A percentile compares a stretch with the other conserved stretches of the same genome.
These are phyloP conservation scores for Diaporthe helianthi DNA, from an alignment of 2,329 filamentous ascomycete species.

Conservation along the genomic window DNA sequence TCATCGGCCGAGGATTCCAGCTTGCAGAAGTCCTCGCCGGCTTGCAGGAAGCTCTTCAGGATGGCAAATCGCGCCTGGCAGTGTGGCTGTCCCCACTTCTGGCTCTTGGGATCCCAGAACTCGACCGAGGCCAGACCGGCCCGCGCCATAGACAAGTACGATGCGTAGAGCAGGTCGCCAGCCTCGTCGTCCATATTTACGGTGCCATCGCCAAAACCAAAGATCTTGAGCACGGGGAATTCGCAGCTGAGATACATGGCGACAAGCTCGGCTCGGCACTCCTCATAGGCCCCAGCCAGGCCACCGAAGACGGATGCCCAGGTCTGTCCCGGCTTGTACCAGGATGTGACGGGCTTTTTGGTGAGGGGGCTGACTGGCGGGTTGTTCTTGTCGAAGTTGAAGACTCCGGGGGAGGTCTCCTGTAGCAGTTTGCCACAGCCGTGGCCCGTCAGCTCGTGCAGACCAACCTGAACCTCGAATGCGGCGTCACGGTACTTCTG, in stretches of 20 bases:
- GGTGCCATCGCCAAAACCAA: constrained; percentile 84
- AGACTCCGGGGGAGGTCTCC: constrained; percentile 81
- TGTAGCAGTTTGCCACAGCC: constrained; percentile 94
- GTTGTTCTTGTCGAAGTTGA: constrained; percentile 86
- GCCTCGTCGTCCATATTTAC: constrained; percentile 76
- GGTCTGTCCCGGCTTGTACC: constrained; percentile 94
- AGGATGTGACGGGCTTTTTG: constrained; percentile 78
- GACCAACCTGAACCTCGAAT: constrained; percentile 94
- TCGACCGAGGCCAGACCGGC: constrained; percentile 89
- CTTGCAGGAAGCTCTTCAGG: constrained; percentile 82
- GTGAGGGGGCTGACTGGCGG: constrained; percentile 84
- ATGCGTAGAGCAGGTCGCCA: constrained; percentile 85
- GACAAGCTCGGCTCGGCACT: constrained; percentile 92
- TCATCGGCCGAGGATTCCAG: constrained; percentile 77
- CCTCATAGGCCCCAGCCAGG: constrained; percentile 88
- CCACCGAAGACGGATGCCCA: constrained; percentile 93
- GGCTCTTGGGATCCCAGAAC: constrained; percentile 90
- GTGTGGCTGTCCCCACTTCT: constrained; percentile 92
- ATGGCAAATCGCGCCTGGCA: constrained; percentile 93
- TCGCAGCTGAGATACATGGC: constrained; percentile 91
- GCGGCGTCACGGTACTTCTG: constrained; percentile 83
- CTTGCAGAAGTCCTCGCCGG: constrained; percentile 85
- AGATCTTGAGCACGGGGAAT: constrained; percentile 87
- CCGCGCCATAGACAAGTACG: constrained; percentile 92
- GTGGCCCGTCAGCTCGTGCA: constrained; percentile 86